Evolutionary conservation across 1,284 basidiomycete genomes (phyloP).

Genomic region (Ceraceosorus guamensis): DNA sequence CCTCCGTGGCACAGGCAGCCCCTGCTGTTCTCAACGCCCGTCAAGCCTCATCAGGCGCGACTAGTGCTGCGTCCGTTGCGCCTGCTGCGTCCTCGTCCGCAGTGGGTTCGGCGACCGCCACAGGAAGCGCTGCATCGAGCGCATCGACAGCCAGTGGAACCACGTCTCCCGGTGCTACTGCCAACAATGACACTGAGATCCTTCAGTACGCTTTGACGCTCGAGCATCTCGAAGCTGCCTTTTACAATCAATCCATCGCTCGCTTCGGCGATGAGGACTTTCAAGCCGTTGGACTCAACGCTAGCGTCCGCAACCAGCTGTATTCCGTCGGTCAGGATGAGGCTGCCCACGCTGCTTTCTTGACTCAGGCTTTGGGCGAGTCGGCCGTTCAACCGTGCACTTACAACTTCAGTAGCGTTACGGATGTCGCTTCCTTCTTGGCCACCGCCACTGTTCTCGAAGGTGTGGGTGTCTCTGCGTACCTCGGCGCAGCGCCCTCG

Average conservation of each 20-base stretch:
- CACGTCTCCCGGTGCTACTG: background rate
- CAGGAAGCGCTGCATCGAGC: too few relatives aligned
- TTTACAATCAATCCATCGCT: slow-evolving; percentile 51
- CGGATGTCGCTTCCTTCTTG: slow-evolving; percentile 51
- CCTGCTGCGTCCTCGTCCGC: too few relatives aligned
- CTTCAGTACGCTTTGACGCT: slow-evolving; percentile 62
- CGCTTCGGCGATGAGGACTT: slow-evolving; percentile 53
- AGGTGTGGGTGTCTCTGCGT: slow-evolving; percentile 58
- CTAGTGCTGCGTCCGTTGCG: too few relatives aligned
- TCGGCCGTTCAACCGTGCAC: slow-evolving; percentile 56
- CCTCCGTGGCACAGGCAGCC: too few relatives aligned
- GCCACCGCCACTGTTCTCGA: slow-evolving; percentile 57
- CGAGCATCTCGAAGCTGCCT: slow-evolving; percentile 63
- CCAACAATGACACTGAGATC: slow-evolving; percentile 49
- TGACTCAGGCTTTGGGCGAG: slow-evolving; percentile 56
- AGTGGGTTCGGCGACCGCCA: too few relatives aligned
- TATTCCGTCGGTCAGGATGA: slow-evolving; percentile 53
- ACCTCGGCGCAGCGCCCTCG: slow-evolving; percentile 55
- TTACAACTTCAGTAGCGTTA: slow-evolving; percentile 54
- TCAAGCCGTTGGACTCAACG: slow-evolving; percentile 54
- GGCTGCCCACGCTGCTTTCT: slow-evolving; percentile 54
- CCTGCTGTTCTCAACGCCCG: too few relatives aligned
- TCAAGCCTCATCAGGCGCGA: too few relatives aligned
- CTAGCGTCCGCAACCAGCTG: slow-evolving; percentile 53
- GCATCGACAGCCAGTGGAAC: too few relatives aligned